phyloP scores from a whole-genome alignment of 2,329 filamentous ascomycete genomes.

The Ceratocystis eucalypticola region DNA sequence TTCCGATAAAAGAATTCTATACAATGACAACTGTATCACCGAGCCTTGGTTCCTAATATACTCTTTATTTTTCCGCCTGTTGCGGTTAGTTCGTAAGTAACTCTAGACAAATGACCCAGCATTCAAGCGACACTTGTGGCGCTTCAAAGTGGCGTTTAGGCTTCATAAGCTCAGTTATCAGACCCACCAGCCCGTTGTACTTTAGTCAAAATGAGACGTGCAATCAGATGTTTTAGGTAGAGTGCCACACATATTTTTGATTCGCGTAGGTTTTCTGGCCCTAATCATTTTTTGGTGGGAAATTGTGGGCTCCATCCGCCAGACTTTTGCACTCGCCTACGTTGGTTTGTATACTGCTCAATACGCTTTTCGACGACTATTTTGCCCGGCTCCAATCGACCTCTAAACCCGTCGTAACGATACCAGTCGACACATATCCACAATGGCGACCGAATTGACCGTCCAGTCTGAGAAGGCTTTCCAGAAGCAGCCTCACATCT shows the following conservation, averaged over 20 bases:
- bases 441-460: conserved; percentile 95
- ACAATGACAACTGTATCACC: too few species aligned
- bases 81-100: too few species aligned
- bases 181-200: conserved; percentile 6
- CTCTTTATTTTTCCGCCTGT: too few species aligned
- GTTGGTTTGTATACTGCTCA: conserved; percentile 13
- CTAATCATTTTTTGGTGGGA: conserved; percentile 19
- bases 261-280: conserved; percentile 17
- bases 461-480: conserved; percentile 99
- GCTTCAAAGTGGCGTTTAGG: neutral
- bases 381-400: conserved; percentile 17
- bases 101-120: neutral
- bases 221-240: neutral
- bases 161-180: neutral
- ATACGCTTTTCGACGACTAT: conserved; percentile 18
- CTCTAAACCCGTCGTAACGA: conserved; percentile 19
- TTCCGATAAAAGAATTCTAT: too few species aligned
- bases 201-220: neutral
- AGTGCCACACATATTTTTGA: conserved; percentile 17
- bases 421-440: conserved; percentile 25
- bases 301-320: conserved; percentile 19
- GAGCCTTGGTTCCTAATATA: too few species aligned
- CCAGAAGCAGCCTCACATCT: conserved; percentile 99
- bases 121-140: neutral
- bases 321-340: conserved; percentile 19